phyloP scores from a whole-genome alignment of 2,329 filamentous ascomycete genomes.

The Juglanconis juglandina region DNA sequence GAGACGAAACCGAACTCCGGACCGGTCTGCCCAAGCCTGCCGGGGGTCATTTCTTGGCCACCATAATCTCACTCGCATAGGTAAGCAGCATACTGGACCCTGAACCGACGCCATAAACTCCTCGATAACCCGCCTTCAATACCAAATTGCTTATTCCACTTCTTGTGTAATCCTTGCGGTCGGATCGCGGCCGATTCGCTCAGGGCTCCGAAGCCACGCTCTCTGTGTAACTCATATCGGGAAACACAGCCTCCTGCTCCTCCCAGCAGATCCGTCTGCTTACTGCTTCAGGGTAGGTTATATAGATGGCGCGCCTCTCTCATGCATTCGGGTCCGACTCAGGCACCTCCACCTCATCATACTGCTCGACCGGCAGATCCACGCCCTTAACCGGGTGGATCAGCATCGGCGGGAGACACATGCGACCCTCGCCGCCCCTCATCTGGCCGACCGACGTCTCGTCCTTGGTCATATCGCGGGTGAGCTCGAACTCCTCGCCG shows the following conservation, averaged over 20 bases:
- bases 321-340: conserved; percentile 49
- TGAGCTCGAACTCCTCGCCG: conserved; percentile 71
- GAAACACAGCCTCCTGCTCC: conserved; percentile 8
- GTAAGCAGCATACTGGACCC: neutral
- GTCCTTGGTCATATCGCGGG: conserved; percentile 49
- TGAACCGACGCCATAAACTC: conserved; percentile 10
- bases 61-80: no score
- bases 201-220: no score
- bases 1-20: neutral
- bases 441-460: conserved; percentile 47
- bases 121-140: neutral
- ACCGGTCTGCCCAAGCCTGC: no score
- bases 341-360: conserved; percentile 42
- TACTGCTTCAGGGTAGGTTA: neutral
- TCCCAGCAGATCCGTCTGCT: conserved; percentile 12
- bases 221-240: neutral
- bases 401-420: conserved; percentile 88
- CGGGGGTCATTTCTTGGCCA: neutral
- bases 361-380: conserved; percentile 60
- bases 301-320: conserved; percentile 7
- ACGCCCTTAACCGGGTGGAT: conserved; percentile 84
- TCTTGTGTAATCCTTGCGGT: no score
- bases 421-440: conserved; percentile 71
- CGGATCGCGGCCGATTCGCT: neutral
- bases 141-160: neutral